These are phyloP conservation scores for Carex cristatella DNA, from an alignment of 176 grass and related monocot genomes.

Conservation along the genomic window DNA sequence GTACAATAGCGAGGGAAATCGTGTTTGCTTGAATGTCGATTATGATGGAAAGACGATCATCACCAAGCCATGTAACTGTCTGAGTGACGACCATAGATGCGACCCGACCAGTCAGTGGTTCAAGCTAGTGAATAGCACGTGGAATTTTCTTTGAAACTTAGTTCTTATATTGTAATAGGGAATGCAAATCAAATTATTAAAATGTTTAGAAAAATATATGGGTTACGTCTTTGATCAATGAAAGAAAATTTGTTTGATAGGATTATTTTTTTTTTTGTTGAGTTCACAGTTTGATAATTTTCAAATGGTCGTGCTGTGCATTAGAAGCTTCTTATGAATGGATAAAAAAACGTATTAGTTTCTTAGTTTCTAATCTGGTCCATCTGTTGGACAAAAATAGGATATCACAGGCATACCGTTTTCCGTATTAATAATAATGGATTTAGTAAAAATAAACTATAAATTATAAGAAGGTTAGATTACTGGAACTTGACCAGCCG, in stretches of 20 bases:
- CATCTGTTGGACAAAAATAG: no score
- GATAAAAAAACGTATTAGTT: not conserved
- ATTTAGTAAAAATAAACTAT: no score
- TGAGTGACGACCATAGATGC: slow-evolving; percentile 46
- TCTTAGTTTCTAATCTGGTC: no score
- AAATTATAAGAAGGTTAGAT: no score
- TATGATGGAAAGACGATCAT: slow-evolving; percentile 52
- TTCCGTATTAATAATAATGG: no score
- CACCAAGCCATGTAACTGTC: slow-evolving; percentile 61
- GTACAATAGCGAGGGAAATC: not conserved
- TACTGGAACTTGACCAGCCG: no score
- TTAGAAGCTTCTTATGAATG: not conserved
- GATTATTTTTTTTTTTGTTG: not conserved
- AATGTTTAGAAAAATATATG: not conserved
- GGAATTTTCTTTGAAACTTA: slow-evolving; percentile 16
- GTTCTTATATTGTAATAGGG: not conserved
- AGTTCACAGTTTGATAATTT: not conserved
- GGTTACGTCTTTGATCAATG: not conserved
- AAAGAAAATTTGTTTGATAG: not conserved
- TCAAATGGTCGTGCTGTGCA: not conserved
- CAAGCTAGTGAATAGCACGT: slow-evolving; percentile 61
- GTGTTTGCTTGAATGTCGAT: slow-evolving; percentile 68
- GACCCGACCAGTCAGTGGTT: slow-evolving; percentile 83
- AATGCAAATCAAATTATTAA: not conserved
- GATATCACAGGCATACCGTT: no score